phyloP scores from a whole-genome alignment of 192 early-diverging fungal genomes.

The Podochytrium sp. region DNA sequence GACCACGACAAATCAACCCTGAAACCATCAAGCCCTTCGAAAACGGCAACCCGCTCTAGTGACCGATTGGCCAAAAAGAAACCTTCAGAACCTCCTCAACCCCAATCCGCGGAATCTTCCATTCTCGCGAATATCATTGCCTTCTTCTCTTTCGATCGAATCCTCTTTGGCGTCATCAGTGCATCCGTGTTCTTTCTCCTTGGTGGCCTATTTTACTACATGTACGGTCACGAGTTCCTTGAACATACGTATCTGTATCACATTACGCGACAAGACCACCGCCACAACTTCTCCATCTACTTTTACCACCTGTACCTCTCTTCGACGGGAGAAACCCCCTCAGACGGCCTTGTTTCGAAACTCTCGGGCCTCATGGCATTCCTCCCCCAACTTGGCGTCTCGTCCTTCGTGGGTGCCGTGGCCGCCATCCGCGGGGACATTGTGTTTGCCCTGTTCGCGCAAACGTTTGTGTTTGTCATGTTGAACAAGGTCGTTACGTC shows the following conservation, averaged over 20 bases:
- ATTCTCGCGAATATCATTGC: not conserved
- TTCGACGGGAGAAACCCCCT: conserved; percentile 31
- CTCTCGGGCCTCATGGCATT: conserved; percentile 69
- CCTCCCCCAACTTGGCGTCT: conserved; percentile 78
- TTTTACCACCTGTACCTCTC: conserved; percentile 92
- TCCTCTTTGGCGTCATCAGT: conserved; percentile 48
- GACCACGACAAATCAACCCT: not conserved
- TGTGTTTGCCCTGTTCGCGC: conserved; percentile 85
- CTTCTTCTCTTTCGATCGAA: conserved; percentile 24
- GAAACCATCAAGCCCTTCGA: not conserved
- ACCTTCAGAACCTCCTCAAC: too few relatives aligned
- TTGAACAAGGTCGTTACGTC: conserved; percentile 97
- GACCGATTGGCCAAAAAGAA: not conserved
- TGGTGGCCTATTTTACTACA: conserved; percentile 35
- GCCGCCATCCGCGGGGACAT: conserved; percentile 76
- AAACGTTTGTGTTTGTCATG: conserved; percentile 95
- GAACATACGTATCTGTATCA: conserved; percentile 94
- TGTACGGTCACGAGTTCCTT: conserved; percentile 84
- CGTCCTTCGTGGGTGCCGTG: conserved; percentile 59
- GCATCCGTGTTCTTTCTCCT: conserved; percentile 44
- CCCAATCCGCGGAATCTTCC: not conserved
- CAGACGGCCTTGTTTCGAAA: conserved; percentile 52
- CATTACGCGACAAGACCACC: conserved; percentile 92
- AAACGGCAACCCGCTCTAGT: not conserved
- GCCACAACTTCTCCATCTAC: conserved; percentile 98